Conservation (phyloP, 2,329 filamentous ascomycete species). For the Chaetomiaceae sp. region DNA sequence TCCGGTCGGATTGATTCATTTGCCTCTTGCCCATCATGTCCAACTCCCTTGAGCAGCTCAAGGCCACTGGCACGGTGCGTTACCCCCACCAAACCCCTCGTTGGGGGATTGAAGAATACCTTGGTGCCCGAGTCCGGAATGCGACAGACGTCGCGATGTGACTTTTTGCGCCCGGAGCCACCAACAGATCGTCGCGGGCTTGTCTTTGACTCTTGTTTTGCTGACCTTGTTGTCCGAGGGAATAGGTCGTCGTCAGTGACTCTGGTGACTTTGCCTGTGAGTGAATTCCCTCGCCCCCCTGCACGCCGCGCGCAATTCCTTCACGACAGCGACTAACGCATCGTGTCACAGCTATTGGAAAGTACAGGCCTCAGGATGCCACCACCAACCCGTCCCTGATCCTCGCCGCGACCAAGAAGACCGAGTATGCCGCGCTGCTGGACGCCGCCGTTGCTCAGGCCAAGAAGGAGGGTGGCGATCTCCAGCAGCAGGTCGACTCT, state of each 20-base stretch:
- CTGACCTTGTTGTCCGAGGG: conserved; percentile 19
- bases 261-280: conserved; percentile 83
- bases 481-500: conserved; percentile 80
- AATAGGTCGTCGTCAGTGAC: conserved; percentile 88
- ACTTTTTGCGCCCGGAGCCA: neutral
- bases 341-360: conserved; percentile 72
- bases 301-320: neutral
- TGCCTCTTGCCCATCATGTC: conserved; percentile 61
- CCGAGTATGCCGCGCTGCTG: conserved; percentile 89
- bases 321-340: conserved; percentile 5
- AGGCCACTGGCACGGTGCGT: conserved; percentile 92
- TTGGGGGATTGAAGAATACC: conserved; percentile 7
- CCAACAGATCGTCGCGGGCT: neutral
- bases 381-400: conserved; percentile 99
- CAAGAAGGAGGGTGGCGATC: conserved; percentile 63
- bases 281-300: conserved; percentile 32
- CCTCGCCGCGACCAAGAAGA: conserved; percentile 95
- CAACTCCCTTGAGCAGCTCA: conserved; percentile 91
- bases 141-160: neutral
- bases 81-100: conserved; percentile 31
- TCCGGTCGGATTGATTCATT: no score
- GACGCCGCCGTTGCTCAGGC: conserved; percentile 79
- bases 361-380: conserved; percentile 99
- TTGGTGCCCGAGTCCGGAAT: neutral
- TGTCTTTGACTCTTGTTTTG: neutral